Percentiles rank a stretch among this genome's conserved stretches.
Conservation (phyloP, 768 basidiomycete genomes). For the Podaxis pistillaris region DNA sequence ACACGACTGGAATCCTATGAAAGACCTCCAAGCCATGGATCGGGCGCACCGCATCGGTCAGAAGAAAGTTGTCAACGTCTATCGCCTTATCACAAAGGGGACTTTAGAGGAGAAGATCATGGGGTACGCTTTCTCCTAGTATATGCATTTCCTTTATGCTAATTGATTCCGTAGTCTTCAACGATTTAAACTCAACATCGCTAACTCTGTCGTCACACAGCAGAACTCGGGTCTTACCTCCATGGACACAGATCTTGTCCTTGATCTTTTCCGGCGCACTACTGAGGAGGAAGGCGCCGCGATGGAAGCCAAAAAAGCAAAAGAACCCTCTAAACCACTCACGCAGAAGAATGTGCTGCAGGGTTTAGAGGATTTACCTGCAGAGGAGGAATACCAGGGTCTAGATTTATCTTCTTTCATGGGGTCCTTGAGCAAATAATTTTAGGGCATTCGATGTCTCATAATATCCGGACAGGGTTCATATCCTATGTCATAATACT, state of each 20-base stretch:
- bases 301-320: slow-evolving; percentile 52
- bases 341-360: slow-evolving; percentile 83
- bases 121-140: slow-evolving; percentile 62
- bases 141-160: slow-evolving; percentile 1
- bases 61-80: slow-evolving; percentile 99
- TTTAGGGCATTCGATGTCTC: background rate
- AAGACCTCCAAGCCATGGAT: slow-evolving; percentile 99
- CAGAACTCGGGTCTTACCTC: slow-evolving; percentile 92
- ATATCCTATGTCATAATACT: slow-evolving; percentile 13
- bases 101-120: slow-evolving; percentile 99
- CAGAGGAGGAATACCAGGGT: slow-evolving; percentile 90
- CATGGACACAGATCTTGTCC: slow-evolving; percentile 96
- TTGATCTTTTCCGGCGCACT: slow-evolving; percentile 88
- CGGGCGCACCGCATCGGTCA: slow-evolving; percentile 97
- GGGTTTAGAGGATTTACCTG: slow-evolving; percentile 87
- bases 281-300: slow-evolving; percentile 71
- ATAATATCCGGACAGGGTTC: background rate
- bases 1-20: slow-evolving; percentile 99
- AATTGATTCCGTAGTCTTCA: slow-evolving; percentile 64
- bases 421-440: slow-evolving; percentile 67
- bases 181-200: slow-evolving; percentile 98
- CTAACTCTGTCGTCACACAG: slow-evolving; percentile 94
- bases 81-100: slow-evolving; percentile 94
- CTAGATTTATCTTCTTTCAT: slow-evolving; percentile 87
- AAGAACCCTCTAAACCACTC: slow-evolving; percentile 53